Conservation (phyloP, 2,329 filamentous ascomycete species). For the Penicillium sp. region DNA sequence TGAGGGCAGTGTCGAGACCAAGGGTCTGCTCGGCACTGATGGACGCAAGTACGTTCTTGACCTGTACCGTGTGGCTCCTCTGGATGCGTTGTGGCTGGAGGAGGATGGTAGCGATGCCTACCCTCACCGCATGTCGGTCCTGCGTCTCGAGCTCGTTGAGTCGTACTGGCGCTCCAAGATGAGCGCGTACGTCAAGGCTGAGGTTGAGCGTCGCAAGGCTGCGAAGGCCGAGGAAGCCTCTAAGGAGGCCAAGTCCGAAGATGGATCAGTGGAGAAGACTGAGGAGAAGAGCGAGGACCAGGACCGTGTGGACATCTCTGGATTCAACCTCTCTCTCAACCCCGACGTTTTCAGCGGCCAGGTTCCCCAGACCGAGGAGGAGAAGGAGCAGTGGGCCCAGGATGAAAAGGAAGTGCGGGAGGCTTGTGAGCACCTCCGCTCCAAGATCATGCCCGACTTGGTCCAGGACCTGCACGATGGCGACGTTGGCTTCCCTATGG, state of each 20-base stretch:
- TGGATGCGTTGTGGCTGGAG: conserved; percentile 90
- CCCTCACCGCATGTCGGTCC: conserved; percentile 93
- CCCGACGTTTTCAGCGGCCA: conserved; percentile 96
- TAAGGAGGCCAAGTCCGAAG: conserved; percentile 39
- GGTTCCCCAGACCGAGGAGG: conserved; percentile 82
- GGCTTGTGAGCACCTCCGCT: conserved; percentile 76
- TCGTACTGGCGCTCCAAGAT: conserved; percentile 82
- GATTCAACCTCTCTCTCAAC: conserved; percentile 87
- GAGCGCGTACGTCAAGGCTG: conserved; percentile 81
- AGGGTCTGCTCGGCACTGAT: conserved; percentile 94
- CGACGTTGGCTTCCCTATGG: conserved; percentile 97
- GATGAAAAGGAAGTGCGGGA: conserved; percentile 89
- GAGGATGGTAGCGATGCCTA: conserved; percentile 69
- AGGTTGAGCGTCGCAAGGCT: conserved; percentile 67
- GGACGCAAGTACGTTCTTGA: conserved; percentile 97
- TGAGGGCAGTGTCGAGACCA: conserved; percentile 95
- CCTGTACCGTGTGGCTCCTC: conserved; percentile 88
- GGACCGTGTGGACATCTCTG: conserved; percentile 80
- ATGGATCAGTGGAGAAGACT: conserved; percentile 50
- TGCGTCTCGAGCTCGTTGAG: conserved; percentile 88
- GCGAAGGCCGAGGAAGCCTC: conserved; percentile 46
- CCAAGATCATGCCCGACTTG: conserved; percentile 80
- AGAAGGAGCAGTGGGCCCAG: conserved; percentile 78
- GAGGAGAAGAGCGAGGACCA: conserved; percentile 49
- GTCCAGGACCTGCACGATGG: conserved; percentile 86